Conservation (phyloP, 1,284 basidiomycete species). For the Porodaedalea pini region DNA sequence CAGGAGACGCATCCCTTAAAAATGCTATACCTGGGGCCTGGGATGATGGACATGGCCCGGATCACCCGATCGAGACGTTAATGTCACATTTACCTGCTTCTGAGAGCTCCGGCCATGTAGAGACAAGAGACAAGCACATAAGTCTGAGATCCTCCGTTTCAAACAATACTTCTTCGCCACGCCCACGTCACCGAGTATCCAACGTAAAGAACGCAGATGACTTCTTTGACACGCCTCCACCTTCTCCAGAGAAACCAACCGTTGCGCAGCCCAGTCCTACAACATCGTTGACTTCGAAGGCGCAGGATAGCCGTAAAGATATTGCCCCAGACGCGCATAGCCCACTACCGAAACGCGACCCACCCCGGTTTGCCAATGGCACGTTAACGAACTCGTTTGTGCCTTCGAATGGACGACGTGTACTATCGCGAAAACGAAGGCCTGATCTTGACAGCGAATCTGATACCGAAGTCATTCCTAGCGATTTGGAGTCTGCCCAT, state of each 20-base stretch:
- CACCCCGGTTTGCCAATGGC: conserved; percentile 3
- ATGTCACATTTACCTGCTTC: too few relatives aligned
- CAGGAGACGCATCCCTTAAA: neutral
- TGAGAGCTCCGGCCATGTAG: neutral
- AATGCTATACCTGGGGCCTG: neutral
- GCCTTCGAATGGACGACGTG: neutral
- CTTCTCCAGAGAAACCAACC: neutral
- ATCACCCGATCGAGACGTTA: neutral
- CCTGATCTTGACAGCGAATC: conserved; percentile 2
- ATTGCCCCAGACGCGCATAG: neutral
- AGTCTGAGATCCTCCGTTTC: neutral
- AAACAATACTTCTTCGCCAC: neutral
- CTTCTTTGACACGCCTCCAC: neutral
- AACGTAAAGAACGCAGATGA: neutral
- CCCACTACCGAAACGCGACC: neutral
- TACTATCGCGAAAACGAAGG: neutral
- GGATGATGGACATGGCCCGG: neutral
- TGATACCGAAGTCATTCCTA: neutral
- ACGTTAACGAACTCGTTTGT: neutral
- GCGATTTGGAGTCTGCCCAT: neutral
- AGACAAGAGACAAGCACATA: neutral
- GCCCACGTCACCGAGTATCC: neutral
- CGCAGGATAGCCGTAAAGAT: neutral
- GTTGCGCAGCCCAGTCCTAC: neutral
- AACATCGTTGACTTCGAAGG: neutral